phyloP scores from a whole-genome alignment of 495 filamentous ascomycete species.

The Aspergillus wentii region DNA sequence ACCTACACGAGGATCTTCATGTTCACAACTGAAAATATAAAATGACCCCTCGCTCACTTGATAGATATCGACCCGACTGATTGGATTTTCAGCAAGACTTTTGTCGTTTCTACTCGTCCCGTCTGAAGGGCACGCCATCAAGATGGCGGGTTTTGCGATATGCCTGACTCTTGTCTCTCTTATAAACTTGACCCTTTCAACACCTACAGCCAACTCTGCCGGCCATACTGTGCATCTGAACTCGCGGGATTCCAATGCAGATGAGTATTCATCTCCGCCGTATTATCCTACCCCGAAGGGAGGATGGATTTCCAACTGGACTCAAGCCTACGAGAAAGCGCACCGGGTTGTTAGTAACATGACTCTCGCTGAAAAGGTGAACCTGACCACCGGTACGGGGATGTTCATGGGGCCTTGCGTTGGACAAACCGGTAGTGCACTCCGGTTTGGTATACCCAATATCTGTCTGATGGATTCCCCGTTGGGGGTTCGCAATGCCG shows the following conservation, averaged over 20 bases:
- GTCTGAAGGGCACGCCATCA: no score
- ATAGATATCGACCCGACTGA: no score
- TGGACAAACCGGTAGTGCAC: constrained; percentile 37
- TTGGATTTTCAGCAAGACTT: no score
- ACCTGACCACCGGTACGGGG: constrained; percentile 75
- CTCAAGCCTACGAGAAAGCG: constrained; percentile 76
- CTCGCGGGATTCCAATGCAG: not conserved
- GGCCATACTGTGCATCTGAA: no score
- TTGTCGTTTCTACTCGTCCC: no score
- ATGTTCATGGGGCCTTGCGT: constrained; percentile 42
- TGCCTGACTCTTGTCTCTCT: no score
- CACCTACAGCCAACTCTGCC: no score
- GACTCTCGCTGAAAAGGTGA: constrained; percentile 91
- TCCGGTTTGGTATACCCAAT: constrained; percentile 36
- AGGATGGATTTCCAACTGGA: constrained; percentile 66
- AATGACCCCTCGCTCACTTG: no score
- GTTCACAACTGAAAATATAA: no score
- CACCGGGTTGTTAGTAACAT: constrained; percentile 74
- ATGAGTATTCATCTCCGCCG: constrained; percentile 46
- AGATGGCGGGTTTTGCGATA: no score
- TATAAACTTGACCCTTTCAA: no score
- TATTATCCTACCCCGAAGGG: constrained; percentile 84
- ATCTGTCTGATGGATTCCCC: constrained; percentile 42
- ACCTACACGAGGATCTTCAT: no score
- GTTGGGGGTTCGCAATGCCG: constrained; percentile 41